Evolutionary conservation across 768 basidiomycete species (phyloP).

Genomic region (Terana coerulea): DNA sequence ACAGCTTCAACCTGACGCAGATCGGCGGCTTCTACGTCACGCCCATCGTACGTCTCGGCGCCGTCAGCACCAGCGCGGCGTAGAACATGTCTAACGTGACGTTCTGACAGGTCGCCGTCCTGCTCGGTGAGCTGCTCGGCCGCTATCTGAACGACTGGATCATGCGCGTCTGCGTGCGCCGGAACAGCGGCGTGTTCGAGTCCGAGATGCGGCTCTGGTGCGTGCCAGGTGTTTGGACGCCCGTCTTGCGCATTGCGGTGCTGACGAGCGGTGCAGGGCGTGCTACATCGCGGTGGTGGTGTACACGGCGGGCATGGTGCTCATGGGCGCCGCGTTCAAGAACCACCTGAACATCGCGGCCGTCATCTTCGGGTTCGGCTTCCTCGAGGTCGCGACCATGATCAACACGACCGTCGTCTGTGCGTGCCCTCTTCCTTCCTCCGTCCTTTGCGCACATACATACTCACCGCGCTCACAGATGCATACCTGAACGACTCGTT

Average conservation of each 20-base stretch:
- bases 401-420: slow-evolving; percentile 57
- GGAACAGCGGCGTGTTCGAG: slow-evolving; percentile 44
- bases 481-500: slow-evolving; percentile 49
- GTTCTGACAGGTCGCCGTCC: slow-evolving; percentile 33
- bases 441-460: not conserved
- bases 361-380: slow-evolving; percentile 59
- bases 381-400: slow-evolving; percentile 48
- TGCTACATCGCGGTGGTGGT: slow-evolving; percentile 52
- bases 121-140: slow-evolving; percentile 49
- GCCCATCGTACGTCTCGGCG: slow-evolving; percentile 44
- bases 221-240: slow-evolving; percentile 1
- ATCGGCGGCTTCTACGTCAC: slow-evolving; percentile 51
- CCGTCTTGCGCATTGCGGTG: not conserved
- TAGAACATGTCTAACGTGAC: not conserved
- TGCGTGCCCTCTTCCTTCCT: slow-evolving; percentile 10
- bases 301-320: slow-evolving; percentile 52
- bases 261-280: slow-evolving; percentile 33
- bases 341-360: slow-evolving; percentile 43
- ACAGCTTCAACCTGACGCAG: slow-evolving; percentile 40
- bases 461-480: slow-evolving; percentile 24
- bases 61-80: not conserved
- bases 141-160: slow-evolving; percentile 45
- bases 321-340: slow-evolving; percentile 48
- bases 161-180: slow-evolving; percentile 33
- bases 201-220: slow-evolving; percentile 54